These are phyloP conservation scores for Coffea canephora DNA, from an alignment of 257 asterid genomes.

Conservation along the genomic window DNA sequence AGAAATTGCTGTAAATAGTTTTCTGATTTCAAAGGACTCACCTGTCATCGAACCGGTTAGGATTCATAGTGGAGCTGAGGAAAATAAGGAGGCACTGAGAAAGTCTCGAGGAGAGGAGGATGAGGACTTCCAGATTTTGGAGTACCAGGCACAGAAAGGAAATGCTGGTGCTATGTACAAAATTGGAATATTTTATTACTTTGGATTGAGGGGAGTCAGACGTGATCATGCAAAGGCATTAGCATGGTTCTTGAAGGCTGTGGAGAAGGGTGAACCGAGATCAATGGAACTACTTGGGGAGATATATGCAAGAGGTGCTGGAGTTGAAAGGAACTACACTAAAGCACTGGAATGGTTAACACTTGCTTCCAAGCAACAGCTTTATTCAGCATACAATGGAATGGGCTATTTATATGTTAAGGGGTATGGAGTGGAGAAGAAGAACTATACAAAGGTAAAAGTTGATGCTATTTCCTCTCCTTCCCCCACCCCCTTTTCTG, in stretches of 20 bases:
- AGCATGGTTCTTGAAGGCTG: slow-evolving; percentile 89
- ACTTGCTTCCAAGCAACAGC: slow-evolving; percentile 87
- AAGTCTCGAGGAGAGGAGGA: slow-evolving; percentile 97
- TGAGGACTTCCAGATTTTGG: slow-evolving; percentile 95
- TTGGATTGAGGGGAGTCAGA: slow-evolving; percentile 92
- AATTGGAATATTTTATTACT: slow-evolving; percentile 88
- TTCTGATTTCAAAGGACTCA: slow-evolving; percentile 88
- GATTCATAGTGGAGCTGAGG: slow-evolving; percentile 98
- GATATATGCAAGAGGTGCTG: slow-evolving; percentile 96
- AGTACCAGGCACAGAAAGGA: slow-evolving; percentile 95
- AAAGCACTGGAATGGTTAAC: slow-evolving; percentile 95
- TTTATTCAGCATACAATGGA: slow-evolving; percentile 92
- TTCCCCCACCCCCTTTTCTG: neutral
- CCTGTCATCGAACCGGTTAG: slow-evolving; percentile 92
- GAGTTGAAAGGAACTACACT: slow-evolving; percentile 86
- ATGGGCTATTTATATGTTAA: slow-evolving; percentile 94
- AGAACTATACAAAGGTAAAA: slow-evolving; percentile 74
- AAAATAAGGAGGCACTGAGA: slow-evolving; percentile 91
- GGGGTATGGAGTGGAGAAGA: slow-evolving; percentile 95
- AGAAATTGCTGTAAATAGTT: slow-evolving; percentile 88
- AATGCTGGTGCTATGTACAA: slow-evolving; percentile 93
- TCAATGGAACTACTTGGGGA: slow-evolving; percentile 99
- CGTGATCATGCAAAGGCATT: slow-evolving; percentile 91
- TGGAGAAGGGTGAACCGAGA: slow-evolving; percentile 87
- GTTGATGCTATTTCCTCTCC: neutral